Base-by-base conservation (phyloP, 176 grass and related monocot species). In the Calamus simplicifolius region DNA sequence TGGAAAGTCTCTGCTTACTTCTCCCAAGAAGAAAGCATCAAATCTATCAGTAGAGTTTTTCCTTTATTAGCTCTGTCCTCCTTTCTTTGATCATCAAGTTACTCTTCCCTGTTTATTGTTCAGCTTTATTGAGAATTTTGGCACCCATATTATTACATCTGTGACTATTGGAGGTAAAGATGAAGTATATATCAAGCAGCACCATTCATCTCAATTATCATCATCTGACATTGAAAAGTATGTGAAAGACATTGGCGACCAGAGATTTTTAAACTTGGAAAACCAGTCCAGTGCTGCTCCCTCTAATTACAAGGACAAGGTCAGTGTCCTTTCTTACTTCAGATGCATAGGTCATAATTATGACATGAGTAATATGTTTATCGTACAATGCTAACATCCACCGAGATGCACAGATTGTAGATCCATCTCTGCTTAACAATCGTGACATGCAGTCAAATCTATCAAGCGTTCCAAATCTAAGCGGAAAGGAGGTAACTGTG, bases 111-210 rank as follows among this genome's bases (percentile, higher is more conserved):
- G 50, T 71, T 55, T 43, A 70, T 5, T 79, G 6, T 70, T 59
- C 81, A 98, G 93, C 76, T 98, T 98, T 72, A 83, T 98, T 12
- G 93, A 98, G 67, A 92, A 98, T 30, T 92, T 89, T 5, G 93
- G 93, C 2, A 98, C 93, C 17, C 93, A 98, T 53, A 83, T 98
- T 71, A 88, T 98, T 80, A 85, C 67, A 19, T 98, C 93, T 49
- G 84, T 98, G 59, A 93, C 77, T 49, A 81, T 92, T 83, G 93
- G 93, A 54, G 93, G 93, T 50, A 98, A 98, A 79, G 93, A 98
- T 89, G 93, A 92, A 56, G 87, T 98, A 60, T 98, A 92, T 62
- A 85, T 98, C 75, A 98, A 92, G 75, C 93, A 88, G 49, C 93
- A 98, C 83, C 81, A 75, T 52, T 98, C 85, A 5, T 98, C 93